Percentiles rank a stretch among this genome's conserved stretches.
Evolutionary conservation across 352 stramenopile species (phyloP).

Genomic region (Globisporangium abappressorium): DNA sequence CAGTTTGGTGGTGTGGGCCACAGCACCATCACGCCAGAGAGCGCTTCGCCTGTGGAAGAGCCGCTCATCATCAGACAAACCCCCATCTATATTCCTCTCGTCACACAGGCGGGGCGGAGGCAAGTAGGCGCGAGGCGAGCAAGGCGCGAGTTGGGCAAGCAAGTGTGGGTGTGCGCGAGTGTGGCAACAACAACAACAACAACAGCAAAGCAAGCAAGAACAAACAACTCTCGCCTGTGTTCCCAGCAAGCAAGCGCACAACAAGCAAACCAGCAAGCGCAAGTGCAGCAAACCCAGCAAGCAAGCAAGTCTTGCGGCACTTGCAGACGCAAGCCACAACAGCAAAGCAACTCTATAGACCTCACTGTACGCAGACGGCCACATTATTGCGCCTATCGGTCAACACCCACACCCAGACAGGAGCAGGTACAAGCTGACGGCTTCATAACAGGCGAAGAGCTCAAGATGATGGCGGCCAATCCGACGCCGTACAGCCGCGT

Average conservation of each 20-base stretch:
- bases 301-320: neutral
- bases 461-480: neutral
- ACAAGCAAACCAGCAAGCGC: neutral
- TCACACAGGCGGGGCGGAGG: neutral
- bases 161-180: neutral
- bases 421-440: neutral
- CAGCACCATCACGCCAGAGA: neutral
- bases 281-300: no score
- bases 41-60: constrained; percentile 1
- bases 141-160: neutral
- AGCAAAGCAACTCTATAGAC: neutral
- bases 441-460: neutral
- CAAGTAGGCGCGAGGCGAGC: no score
- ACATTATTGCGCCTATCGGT: neutral
- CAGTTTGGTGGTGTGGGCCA: neutral
- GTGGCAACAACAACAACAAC: constrained; percentile 3
- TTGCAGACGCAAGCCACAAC: neutral
- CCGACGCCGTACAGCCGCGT: neutral
- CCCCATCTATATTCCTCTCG: neutral
- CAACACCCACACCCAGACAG: neutral
- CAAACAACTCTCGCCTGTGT: neutral
- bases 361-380: neutral
- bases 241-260: neutral
- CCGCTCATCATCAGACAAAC: neutral
- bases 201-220: neutral